Evolutionary conservation across 768 basidiomycete genomes (phyloP), one percentile per base, ranked within the genome.

Genomic region (Mrakia gelida): DNA sequence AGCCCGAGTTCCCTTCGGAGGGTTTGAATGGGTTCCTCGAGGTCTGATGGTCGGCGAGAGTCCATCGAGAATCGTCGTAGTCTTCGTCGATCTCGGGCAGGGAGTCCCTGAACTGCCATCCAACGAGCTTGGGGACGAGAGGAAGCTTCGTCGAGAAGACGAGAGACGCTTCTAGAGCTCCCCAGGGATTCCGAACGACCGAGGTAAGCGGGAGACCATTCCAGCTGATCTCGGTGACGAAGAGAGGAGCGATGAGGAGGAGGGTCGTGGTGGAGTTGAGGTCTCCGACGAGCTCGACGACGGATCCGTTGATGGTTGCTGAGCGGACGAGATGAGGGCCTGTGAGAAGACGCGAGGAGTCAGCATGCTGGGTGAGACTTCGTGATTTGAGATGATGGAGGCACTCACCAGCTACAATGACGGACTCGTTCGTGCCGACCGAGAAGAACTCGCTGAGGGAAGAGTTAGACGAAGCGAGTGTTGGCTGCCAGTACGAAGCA

Each of bases 71-170:
- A 83, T 94, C 93, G 80, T 89, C 88, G 81, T 90, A 94, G 21
- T 79, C 82, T 0, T 80, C 72, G 61, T 84, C 83, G 26, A 91
- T 87, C 84, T 94, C 93, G 0, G 93, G 93, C 34, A 94, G 84
- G 81, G 90, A 90, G 81, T 93, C 88, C 76, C 87, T 87, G 83
- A 89, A 94, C 83, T 86, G 91, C 93, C 93, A 94, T n/a, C 86
- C 86, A 1, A 84, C 85, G 80, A 93, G 83, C 80, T 83, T 30
- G 80, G 80, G 28, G 83, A 80, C 7, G 85, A 81, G 11, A 15
- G 8, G 74, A 75, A 7, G 63, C 75, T 56, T 9, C 1, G 11
- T 85, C n/a, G 28, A 54, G 82, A 15, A 85, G 78, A 54, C 61
- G 73, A 56, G 41, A 78, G 21, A 18, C 38, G 32, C 54, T 81